Evolutionary conservation across 345 rosid genomes (phyloP), one percentile per base, ranked within the genome.

Genomic region (Garcia nutans): DNA sequence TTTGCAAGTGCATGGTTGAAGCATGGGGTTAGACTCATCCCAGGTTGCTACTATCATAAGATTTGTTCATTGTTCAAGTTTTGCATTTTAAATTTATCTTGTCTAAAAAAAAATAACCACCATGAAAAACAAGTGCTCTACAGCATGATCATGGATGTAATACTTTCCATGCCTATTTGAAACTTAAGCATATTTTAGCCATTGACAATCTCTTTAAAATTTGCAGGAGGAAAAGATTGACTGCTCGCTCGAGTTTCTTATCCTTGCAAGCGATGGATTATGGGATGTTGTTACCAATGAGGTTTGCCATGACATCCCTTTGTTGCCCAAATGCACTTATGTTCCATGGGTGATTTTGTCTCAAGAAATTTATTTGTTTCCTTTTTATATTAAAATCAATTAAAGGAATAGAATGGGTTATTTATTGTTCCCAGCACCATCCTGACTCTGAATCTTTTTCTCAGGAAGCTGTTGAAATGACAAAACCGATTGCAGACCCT

Each of bases 271-370:
- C 79, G 99, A 96, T 87, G 99, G 99, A 76, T 83, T 93, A 31
- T 96, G 99, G 98, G 99, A 96, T 68, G 99, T 96, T 79, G 98
- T 96, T 70, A 80, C 97, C 66, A 96, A 96, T 68, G 98, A 96
- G 97, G 99, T 96, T 79, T 17, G 72, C 24, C 31, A 55, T 16
- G 8, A 12, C 4, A 50, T 37, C 41, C 74, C 54, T 56, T 61
- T 33, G 28, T 22, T 12, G 49, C 62, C 41, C 2, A 8, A 19
- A 17, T 24, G 6, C 42, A 17, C 24, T 67, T 60, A 13, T 22
- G 28, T 59, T 10, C 1, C 0, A 12, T 23, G 59, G 68, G 49
- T n/a, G 31, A 44, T 76, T 52, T 57, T 16, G 15, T 59, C 6
- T 16, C 13, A 11, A 11, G 42, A 28, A 24, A 6, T 15, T 23